Base-by-base conservation (phyloP, 1,284 basidiomycete genomes). In the Rhodofomes roseus region DNA sequence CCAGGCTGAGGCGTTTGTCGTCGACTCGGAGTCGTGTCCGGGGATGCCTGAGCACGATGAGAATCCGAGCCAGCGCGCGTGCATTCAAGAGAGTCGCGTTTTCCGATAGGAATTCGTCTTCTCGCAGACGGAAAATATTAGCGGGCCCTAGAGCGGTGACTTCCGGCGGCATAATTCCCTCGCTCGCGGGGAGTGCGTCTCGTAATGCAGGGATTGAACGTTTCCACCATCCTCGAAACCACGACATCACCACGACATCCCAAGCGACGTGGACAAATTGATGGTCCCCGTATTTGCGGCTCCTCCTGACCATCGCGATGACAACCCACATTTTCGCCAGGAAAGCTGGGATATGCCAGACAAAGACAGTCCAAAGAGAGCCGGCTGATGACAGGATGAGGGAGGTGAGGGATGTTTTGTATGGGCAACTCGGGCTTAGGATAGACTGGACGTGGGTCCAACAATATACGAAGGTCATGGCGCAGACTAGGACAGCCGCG, bases 401-500 rank as follows among this genome's bases (percentile, higher is more conserved):
- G 16, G 59, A 41, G 0, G 63, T 61, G 11, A 60, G 54, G 1
- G 63, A 64, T 1, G 60, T 64, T 39, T 57, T 64, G 57, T 58
- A 64, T 6, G 63, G 63, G 31, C 60, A 62, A 14, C 56, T 58
- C 1, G 63, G 59, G n/a, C 53, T 60, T 20, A 62, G 12, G 25
- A 59, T 60, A 5, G 63, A 58, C 1, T 58, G 34, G 8, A 59
- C 4, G 27, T 59, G 62, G 1, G 63, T 59, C 8, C 41, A 22
- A 40, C 46, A 2, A 37, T 62, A 62, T 9, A 60, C 14, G 2
- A 54, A 4, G 14, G 55, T 51, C 44, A 48, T 48, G 11, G 44
- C 23, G n/a, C 22, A 48, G 14, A 48, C 44, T 9, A 48, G 18
- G 6, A 27, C 44, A 4, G 44, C 44, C 8, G 44, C 20, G 3